Evolutionary conservation across 805 yeast genomes (phyloP).

Genomic region (Lipomyces lipofer): DNA sequence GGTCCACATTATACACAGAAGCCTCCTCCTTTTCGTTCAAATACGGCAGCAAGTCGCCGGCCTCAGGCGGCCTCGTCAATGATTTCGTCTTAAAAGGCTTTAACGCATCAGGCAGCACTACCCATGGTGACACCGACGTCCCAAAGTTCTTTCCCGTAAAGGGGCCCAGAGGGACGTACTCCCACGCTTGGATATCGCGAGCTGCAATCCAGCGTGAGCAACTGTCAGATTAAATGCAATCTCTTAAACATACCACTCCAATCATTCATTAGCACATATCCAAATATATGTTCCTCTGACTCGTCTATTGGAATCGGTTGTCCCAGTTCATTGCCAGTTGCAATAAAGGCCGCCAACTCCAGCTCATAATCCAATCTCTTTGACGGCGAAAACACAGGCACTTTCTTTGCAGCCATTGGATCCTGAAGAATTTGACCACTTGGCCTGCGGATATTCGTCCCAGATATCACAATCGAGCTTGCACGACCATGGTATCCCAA

Average conservation of each 20-base stretch:
- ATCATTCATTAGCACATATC: constrained; percentile 35
- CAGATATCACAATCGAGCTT: constrained; percentile 34
- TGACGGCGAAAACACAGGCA: constrained; percentile 3
- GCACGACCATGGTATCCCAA: constrained; percentile 37
- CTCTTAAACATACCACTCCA: constrained; percentile 31
- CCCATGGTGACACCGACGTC: constrained; percentile 36
- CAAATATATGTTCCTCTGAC: constrained; percentile 34
- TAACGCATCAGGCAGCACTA: constrained; percentile 34
- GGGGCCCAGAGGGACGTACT: constrained; percentile 36
- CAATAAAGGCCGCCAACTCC: constrained; percentile 34
- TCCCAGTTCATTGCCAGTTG: constrained; percentile 30
- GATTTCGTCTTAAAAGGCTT: constrained; percentile 22
- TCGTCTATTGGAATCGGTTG: constrained; percentile 24
- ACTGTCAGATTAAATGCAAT: not conserved
- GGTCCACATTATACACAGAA: constrained; percentile 28
- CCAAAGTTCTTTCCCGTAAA: constrained; percentile 35
- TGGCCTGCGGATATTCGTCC: constrained; percentile 33
- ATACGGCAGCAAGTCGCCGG: constrained; percentile 28
- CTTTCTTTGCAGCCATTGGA: constrained; percentile 11
- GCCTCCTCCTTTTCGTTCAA: constrained; percentile 20
- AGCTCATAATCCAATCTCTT: constrained; percentile 33
- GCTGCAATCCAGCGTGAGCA: constrained; percentile 4
- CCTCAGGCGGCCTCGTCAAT: constrained; percentile 23
- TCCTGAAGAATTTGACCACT: constrained; percentile 31
- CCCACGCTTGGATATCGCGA: constrained; percentile 37